Base-by-base conservation (phyloP, 345 rosid genomes). In the Lepidium didymum region DNA sequence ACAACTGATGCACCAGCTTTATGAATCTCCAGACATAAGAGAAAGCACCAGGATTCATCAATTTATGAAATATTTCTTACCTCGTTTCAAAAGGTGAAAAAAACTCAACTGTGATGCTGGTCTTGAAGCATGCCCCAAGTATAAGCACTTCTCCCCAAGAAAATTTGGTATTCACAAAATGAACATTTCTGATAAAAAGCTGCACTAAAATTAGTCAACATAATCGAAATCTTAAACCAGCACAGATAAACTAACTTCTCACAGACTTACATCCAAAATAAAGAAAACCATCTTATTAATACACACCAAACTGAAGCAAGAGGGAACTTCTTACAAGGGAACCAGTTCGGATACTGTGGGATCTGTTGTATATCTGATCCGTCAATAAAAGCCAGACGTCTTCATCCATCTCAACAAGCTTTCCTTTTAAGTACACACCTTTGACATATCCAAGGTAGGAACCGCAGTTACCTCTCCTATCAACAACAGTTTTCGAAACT, bases 341-440 rank as follows among this genome's bases (percentile, higher is more conserved):
- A 6, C 95, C 96, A 56, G 73, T 74, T 57, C 99, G 81, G 34
- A 87, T 73, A 81, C 96, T 73, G 62, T 84, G 99, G 0, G 96
- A 86, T 44, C 73, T 76, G 19, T 41, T 62, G 37, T 71, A 78
- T 37, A 76, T 79, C 66, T 73, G 84, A 78, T 87, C 92, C 7
- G 88, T 86, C 64, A 86, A 78, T 38, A 94, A 61, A 75, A 94
- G 92, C 97, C 93, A 94, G 9, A 87, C 91, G 61, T 89, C 86
- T 36, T 83, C 78, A 52, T 94, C 96, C 78, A 94, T 74, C 83
- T 91, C 96, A 68, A 89, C 80, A 66, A 86, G 83, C 90, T 78
- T 82, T 44, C 95, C 97, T 62, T 82, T 82, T 88, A 87, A 56
- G 73, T 85, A 86, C n/a, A 89, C 35, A 42, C 85, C 87, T 62